phyloP scores from a whole-genome alignment of 176 grass and related monocot species.

The Triticum urartu region DNA sequence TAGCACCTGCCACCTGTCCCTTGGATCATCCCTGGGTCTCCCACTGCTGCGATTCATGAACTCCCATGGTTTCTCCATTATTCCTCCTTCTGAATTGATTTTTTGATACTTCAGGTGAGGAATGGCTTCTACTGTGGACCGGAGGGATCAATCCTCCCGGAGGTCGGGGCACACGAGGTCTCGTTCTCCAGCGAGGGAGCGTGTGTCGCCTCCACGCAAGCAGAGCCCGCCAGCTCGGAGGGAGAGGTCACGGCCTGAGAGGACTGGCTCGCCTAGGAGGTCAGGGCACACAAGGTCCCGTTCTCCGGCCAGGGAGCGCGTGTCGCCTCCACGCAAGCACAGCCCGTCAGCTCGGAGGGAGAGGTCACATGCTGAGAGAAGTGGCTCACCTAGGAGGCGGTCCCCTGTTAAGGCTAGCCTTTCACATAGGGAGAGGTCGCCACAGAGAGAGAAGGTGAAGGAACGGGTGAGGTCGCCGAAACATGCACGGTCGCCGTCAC shows the following conservation, averaged over 20 bases:
- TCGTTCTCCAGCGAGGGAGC: constrained; percentile 53
- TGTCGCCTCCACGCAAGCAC: constrained; percentile 39
- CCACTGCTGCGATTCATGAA: neutral
- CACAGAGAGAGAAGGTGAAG: constrained; percentile 38
- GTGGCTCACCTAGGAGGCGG: constrained; percentile 31
- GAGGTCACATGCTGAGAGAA: constrained; percentile 40
- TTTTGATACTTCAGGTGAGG: constrained; percentile 27
- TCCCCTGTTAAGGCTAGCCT: constrained; percentile 27
- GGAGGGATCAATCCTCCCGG: constrained; percentile 43
- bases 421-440: constrained; percentile 35
- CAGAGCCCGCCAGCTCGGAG: constrained; percentile 40
- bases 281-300: constrained; percentile 29
- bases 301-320: constrained; percentile 54
- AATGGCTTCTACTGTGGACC: constrained; percentile 73
- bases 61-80: neutral
- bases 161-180: constrained; percentile 36
- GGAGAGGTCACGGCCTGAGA: constrained; percentile 50
- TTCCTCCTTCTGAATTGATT: constrained; percentile 7
- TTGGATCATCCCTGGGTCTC: neutral
- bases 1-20: neutral
- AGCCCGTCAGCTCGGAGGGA: constrained; percentile 51
- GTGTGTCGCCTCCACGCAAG: constrained; percentile 38
- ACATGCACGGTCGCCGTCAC: constrained; percentile 18
- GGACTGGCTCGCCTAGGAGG: constrained; percentile 33
- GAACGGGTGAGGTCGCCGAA: constrained; percentile 47